Percentiles rank a stretch among this genome's conserved stretches.
These are phyloP conservation scores for Alisma plantagoaquatica DNA, from an alignment of 106 monocot genomes.

Conservation along the genomic window DNA sequence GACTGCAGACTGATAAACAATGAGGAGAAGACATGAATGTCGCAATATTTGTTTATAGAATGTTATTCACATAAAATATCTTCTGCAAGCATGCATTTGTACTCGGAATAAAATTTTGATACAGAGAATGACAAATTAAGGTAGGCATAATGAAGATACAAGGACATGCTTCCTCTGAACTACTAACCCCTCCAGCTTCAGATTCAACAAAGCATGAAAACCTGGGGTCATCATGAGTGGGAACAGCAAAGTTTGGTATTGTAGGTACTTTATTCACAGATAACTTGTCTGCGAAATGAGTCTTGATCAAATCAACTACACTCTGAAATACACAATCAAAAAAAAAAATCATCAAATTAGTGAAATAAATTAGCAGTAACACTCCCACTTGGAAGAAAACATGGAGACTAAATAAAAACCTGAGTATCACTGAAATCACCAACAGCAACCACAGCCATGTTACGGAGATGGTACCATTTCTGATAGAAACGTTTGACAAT, in stretches of 20 bases:
- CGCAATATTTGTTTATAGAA: too few relatives aligned
- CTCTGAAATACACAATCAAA: slow-evolving; percentile 29
- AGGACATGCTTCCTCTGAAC: too few relatives aligned
- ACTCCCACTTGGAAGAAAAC: too few relatives aligned
- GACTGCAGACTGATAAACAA: slow-evolving; percentile 70
- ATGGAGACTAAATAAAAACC: too few relatives aligned
- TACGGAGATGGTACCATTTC: slow-evolving; percentile 88
- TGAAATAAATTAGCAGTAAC: too few relatives aligned
- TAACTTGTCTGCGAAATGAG: slow-evolving; percentile 75
- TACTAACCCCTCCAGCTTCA: slow-evolving; percentile 95
- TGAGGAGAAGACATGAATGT: slow-evolving; percentile 3
- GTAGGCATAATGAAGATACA: too few relatives aligned
- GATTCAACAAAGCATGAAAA: slow-evolving; percentile 99
- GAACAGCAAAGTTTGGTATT: slow-evolving; percentile 72
- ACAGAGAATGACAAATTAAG: too few relatives aligned
- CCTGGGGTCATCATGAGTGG: slow-evolving; percentile 86
- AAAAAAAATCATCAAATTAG: not conserved
- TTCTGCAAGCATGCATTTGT: too few relatives aligned
- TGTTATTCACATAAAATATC: too few relatives aligned
- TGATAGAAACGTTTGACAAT: slow-evolving; percentile 81
- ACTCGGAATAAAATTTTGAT: too few relatives aligned
- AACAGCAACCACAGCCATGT: slow-evolving; percentile 95
- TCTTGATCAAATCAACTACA: slow-evolving; percentile 92
- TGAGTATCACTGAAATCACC: slow-evolving; percentile 85
- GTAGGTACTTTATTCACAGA: slow-evolving; percentile 30